Base-by-base conservation (phyloP, 129 eudicot species). In the Arctium lappa region DNA sequence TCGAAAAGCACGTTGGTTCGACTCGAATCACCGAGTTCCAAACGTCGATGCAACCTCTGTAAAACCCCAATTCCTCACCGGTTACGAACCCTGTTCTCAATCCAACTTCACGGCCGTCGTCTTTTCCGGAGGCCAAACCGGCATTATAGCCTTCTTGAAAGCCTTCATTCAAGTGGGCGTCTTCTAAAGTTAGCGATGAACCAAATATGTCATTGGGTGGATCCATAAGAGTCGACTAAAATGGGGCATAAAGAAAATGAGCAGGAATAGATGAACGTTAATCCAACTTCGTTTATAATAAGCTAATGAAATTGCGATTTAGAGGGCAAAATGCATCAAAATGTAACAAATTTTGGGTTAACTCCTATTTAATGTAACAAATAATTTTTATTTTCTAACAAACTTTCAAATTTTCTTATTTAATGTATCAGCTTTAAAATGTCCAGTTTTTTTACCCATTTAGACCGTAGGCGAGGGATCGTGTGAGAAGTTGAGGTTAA, bases 1-100 rank as follows among this genome's bases (percentile, higher is more conserved):
- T 11, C 29, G 97, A 89, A 73, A 88, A 87, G 53, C 86, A 89
- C 9, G 70, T 78, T 36, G 93, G 84, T 27, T 94, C 91, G 18
- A 89, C 83, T 60, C 73, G 85, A 36, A 94, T 83, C 2, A 87
- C 95, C 18, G 95, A 79, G 76, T 62, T 83, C 92, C 97, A 94
- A 3, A 94, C 79, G 11, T 85, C 92, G 9, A 92, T 79, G 79
- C 94, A 89, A 13, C 97, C 98, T 78, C 87, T 86, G 85, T 94
- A 94, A 71, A 94, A 92, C 69, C 97, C 98, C 33, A 94, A 81
- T 75, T 94, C 98, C 27, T 92, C 88, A 74, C 98, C 98, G 5
- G 85, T 86, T 72, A 84, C 79, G 60, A 94, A 94, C 32, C 98
- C 98, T 22, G 86, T 86, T 85, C 82, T 89, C 36, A 92, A 84